Conservation (phyloP, 176 grass and related monocot genomes). For the Oropetium thomaeum region DNA sequence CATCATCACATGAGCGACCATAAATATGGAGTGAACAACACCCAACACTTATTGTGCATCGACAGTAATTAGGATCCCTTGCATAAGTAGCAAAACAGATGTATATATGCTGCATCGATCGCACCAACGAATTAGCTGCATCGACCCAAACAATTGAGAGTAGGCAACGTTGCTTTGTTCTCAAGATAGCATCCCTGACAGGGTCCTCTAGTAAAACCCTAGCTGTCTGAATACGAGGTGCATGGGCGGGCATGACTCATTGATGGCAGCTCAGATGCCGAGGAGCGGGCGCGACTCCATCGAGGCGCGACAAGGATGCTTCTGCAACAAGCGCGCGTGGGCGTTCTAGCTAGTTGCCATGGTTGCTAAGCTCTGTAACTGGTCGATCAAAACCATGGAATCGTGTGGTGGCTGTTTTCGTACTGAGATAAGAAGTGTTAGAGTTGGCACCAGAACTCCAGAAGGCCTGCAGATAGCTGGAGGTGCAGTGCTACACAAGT, state of each 20-base stretch:
- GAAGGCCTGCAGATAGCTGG: too few relatives aligned
- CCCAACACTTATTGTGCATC: slow-evolving; percentile 16
- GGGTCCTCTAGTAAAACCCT: slow-evolving; percentile 44
- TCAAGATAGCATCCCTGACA: slow-evolving; percentile 40
- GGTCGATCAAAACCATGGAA: not conserved
- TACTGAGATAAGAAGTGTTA: not conserved
- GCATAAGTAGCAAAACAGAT: slow-evolving; percentile 19
- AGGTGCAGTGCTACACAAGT: too few relatives aligned
- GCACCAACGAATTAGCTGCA: slow-evolving; percentile 27
- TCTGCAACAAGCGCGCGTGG: slow-evolving; percentile 33
- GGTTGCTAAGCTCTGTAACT: slow-evolving; percentile 18
- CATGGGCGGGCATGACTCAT: slow-evolving; percentile 26
- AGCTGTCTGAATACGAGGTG: slow-evolving; percentile 38
- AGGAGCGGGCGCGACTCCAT: slow-evolving; percentile 9
- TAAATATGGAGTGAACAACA: slow-evolving; percentile 19
- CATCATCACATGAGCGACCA: not conserved
- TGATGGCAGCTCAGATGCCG: slow-evolving; percentile 31
- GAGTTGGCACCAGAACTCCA: too few relatives aligned
- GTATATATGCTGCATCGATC: slow-evolving; percentile 8
- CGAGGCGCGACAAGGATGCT: slow-evolving; percentile 35
- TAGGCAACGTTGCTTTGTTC: slow-evolving; percentile 48
- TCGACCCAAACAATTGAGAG: slow-evolving; percentile 28
- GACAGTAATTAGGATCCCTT: not conserved
- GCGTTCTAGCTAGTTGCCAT: slow-evolving; percentile 16
- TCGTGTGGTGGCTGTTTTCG: not conserved